Conservation (phyloP, 202 grass and related monocot genomes). For the Eragrostis tef region DNA sequence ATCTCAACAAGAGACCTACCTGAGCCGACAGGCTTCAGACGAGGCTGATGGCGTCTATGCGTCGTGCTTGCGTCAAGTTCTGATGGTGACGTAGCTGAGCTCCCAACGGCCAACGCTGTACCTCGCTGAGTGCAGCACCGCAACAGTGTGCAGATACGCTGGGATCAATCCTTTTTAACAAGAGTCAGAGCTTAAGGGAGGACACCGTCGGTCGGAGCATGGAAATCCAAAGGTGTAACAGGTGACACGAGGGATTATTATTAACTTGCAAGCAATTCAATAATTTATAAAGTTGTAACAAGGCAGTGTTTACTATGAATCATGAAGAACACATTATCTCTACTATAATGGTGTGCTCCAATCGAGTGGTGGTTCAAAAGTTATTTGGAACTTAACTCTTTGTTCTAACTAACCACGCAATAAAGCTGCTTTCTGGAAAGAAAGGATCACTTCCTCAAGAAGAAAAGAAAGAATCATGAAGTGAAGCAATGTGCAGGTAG, state of each 20-base stretch:
- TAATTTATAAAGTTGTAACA: background rate
- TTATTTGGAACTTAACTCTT: background rate
- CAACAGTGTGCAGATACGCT: background rate
- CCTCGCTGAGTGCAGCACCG: background rate
- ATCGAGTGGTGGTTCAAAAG: constrained; percentile 8
- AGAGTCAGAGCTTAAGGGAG: too few relatives aligned
- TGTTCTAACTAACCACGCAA: constrained; percentile 16
- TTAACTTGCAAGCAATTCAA: background rate
- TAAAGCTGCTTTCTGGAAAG: background rate
- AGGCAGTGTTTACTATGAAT: background rate
- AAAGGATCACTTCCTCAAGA: too few relatives aligned
- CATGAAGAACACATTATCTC: background rate
- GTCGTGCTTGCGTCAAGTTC: background rate
- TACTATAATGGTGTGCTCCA: background rate
- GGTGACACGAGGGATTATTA: background rate
- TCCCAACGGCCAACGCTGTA: background rate
- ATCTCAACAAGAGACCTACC: background rate
- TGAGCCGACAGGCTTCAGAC: background rate
- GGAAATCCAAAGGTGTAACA: too few relatives aligned
- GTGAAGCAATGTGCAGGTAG: constrained; percentile 21
- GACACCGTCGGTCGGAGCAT: too few relatives aligned
- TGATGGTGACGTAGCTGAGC: constrained; percentile 25
- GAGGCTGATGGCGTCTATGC: background rate
- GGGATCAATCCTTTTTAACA: background rate
- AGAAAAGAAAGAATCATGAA: background rate